Evolutionary conservation across 306 rosid genomes (phyloP).

Genomic region (Pterocarpus macrocarpus): DNA sequence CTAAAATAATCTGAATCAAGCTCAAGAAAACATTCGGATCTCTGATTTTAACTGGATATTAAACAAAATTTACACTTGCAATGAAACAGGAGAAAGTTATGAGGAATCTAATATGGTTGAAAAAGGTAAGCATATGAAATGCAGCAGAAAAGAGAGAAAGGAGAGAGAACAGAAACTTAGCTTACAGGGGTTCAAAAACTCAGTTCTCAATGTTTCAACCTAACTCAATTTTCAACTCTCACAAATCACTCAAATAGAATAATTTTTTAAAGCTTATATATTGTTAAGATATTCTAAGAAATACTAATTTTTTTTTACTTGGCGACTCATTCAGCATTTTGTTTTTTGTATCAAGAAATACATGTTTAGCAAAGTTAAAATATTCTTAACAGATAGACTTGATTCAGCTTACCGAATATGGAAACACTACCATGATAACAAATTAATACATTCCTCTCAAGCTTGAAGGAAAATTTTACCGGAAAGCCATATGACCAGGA

Average conservation of each 20-base stretch:
- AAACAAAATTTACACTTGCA: neutral
- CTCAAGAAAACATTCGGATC: neutral
- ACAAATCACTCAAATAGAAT: neutral
- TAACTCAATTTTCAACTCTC: neutral
- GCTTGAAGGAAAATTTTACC: neutral
- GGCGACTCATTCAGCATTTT: neutral
- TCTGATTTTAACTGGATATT: too few species aligned
- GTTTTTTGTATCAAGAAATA: neutral
- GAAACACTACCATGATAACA: neutral
- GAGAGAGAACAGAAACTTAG: neutral
- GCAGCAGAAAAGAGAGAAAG: constrained; percentile 13
- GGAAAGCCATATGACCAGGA: neutral
- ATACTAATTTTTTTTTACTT: neutral
- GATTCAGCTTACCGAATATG: neutral
- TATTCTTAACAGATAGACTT: neutral
- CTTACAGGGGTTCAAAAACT: neutral
- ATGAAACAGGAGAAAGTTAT: neutral
- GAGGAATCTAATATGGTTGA: neutral
- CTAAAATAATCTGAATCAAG: constrained; percentile 19
- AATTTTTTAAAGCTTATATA: too few species aligned
- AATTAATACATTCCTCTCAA: neutral
- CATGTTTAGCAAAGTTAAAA: neutral
- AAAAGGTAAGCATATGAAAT: neutral
- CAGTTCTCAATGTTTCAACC: neutral
- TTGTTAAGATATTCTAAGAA: too few species aligned